Evolutionary conservation across 345 rosid species (phyloP), one percentile per base, ranked within the genome.

Genomic region (Brassica juncea): DNA sequence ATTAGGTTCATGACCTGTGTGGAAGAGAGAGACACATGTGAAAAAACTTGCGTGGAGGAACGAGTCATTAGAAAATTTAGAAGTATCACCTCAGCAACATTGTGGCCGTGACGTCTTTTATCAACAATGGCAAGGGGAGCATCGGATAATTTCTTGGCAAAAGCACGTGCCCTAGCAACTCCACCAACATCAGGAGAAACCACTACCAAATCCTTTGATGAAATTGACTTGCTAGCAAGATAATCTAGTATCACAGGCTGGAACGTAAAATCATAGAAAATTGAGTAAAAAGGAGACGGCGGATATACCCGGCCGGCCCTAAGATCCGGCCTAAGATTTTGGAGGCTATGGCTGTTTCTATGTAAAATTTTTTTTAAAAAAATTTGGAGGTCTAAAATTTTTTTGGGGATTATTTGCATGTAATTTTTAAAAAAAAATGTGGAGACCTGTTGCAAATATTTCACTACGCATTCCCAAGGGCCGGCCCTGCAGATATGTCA

Each of bases 181-280:
- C 99, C 99, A 66, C 99, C 99, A 64, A 95, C 99, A 80, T 95
- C 99, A 76, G 99, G 99, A 49, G 99, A 95, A 82, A 95, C 99
- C 82, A 95, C 99, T 25, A 95, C 97, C 84, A 95, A 81, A 82
- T 93, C 99, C 80, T 86, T 86, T 7, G 92, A 90, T 70, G 86
- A 86, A 79, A 95, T 88, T 1, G 85, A 85, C 89, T 95, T 95
- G 86, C 99, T 95, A 31, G 98, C 98, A 74, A 95, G 98, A 85
- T 95, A 95, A 84, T 95, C 99, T 73, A 95, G 96, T 77, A 95
- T 91, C 82, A 93, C 99, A 73, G 97, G 93, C 99, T 95, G 85
- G 77, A 77, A 72, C n/a, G 71, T 63, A 42, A 42, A 75, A 32
- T 15, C 77, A 75, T 69, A 57, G 1, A 14, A n/a, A 2, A 11